phyloP scores from a whole-genome alignment of 2,329 filamentous ascomycete genomes.

The Talaromyces sp. region DNA sequence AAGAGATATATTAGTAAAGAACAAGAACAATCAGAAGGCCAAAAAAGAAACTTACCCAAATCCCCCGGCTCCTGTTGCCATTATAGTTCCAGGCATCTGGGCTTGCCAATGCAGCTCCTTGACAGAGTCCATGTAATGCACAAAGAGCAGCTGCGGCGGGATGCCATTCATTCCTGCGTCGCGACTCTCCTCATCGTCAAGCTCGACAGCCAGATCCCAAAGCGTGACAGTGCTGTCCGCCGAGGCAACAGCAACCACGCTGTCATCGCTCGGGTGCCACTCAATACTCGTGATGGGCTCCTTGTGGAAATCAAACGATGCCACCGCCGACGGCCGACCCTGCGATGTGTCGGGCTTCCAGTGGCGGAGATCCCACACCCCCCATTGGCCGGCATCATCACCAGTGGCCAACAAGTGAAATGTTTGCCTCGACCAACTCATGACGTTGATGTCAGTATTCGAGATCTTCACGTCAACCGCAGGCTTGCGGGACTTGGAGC shows the following conservation, averaged over 20 bases:
- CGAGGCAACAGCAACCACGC: slow-evolving; percentile 84
- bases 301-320: slow-evolving; percentile 90
- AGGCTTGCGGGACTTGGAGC: slow-evolving; percentile 83
- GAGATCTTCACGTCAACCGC: slow-evolving; percentile 82
- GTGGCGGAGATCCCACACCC: slow-evolving; percentile 90
- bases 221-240: slow-evolving; percentile 91
- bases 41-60: slow-evolving; percentile 54
- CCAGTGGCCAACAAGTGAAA: slow-evolving; percentile 86
- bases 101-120: slow-evolving; percentile 98
- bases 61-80: slow-evolving; percentile 81
- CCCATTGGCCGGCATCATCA: slow-evolving; percentile 90
- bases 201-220: slow-evolving; percentile 93
- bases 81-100: slow-evolving; percentile 83
- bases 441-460: slow-evolving; percentile 85
- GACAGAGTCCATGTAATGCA: slow-evolving; percentile 90
- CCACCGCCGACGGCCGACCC: slow-evolving; percentile 69
- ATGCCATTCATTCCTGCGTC: slow-evolving; percentile 84
- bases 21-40: neutral
- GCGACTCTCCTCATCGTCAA: slow-evolving; percentile 94
- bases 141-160: slow-evolving; percentile 89
- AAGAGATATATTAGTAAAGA: slow-evolving; percentile 13
- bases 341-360: slow-evolving; percentile 67
- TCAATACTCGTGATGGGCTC: slow-evolving; percentile 94
- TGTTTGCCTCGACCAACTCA: slow-evolving; percentile 89
- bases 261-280: slow-evolving; percentile 97